Base-by-base conservation (phyloP, 2,329 filamentous ascomycete genomes). In the Septoria petroselini region DNA sequence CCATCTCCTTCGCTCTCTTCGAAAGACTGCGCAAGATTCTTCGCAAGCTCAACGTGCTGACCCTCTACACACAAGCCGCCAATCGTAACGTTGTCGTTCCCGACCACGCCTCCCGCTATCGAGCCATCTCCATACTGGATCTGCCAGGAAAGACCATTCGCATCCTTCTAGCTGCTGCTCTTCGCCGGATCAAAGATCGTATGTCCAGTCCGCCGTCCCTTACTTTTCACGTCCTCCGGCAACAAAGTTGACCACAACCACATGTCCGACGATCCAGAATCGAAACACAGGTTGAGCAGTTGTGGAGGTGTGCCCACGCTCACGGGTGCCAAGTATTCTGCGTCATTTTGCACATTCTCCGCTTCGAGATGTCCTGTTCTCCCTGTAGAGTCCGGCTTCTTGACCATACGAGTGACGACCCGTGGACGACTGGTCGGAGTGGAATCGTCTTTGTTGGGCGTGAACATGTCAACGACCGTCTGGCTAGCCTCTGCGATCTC, bases 41-140 rank as follows among this genome's bases (percentile, higher is more conserved):
- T 77, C 11, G 85, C 84, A 12, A 85, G 70, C 65, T 88, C 83
- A 48, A 88, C 72, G 14, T 79, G 75, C 68, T 88, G 85, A 47
- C 75, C 71, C 63, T 82, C 70, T 57, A 88, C 72, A 8, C 69
- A 67, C 11, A 88, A 68, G 3, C 82, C 82, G 23, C 85, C 85
- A 46, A 88, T 65, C 1, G 70, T 72, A 25, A 89, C 68, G 18
- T 71, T 73, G 57, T 88, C 85, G 12, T 76, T 82, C 33, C 82
- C 84, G 23, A 86, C 83, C 14, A 69, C 73, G 19, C 85, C 85
- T 6, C 78, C 82, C 1, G 84, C 84, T 8, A 73, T 77, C n/a
- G 82, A 86, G 7, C 76, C 75, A 63, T 88, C 85, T 12, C 84
- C 84, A 62, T 87, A 87, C 23, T 73, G 71, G 60, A 88, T 86